These are phyloP conservation scores for Chrysochromulina parva DNA, from an alignment of 78 protist genomes.

Conservation along the genomic window DNA sequence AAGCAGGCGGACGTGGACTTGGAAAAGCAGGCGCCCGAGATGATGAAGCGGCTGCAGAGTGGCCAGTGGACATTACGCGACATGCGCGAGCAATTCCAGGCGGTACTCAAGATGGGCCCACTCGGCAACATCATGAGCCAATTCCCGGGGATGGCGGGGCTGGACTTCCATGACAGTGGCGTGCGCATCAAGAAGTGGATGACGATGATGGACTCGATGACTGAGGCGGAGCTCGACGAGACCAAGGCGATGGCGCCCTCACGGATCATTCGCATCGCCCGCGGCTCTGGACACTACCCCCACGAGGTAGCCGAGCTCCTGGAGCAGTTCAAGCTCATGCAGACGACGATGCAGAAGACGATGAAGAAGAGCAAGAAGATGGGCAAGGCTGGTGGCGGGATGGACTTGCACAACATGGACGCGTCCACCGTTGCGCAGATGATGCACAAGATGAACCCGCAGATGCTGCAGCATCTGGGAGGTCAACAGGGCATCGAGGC, in stretches of 20 bases:
- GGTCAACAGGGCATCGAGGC: conserved; percentile 52
- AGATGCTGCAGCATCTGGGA: conserved; percentile 85
- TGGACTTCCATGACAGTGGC: conserved; percentile 34
- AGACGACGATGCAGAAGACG: conserved; percentile 45
- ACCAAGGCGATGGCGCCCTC: conserved; percentile 59
- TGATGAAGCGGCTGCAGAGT: conserved; percentile 46
- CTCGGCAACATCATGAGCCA: conserved; percentile 54
- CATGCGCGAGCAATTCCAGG: conserved; percentile 93
- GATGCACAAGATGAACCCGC: conserved; percentile 57
- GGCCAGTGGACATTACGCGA: conserved; percentile 92
- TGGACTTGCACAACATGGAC: conserved; percentile 6
- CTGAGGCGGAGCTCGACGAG: conserved; percentile 72
- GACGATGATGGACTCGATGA: conserved; percentile 92
- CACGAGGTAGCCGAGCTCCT: conserved; percentile 77
- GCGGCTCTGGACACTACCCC: conserved; percentile 78
- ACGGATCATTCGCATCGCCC: conserved; percentile 73
- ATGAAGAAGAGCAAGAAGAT: conserved; percentile 41
- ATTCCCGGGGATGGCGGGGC: neutral
- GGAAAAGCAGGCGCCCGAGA: conserved; percentile 55
- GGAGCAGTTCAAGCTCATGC: conserved; percentile 66
- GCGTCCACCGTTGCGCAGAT: neutral
- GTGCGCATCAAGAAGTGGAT: conserved; percentile 77
- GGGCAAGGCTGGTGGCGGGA: conserved; percentile 8
- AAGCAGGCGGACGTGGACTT: conserved; percentile 73
- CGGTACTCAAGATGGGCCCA: conserved; percentile 86